phyloP scores from a whole-genome alignment of 2,329 filamentous ascomycete genomes.

The Rosellinia necatrix region DNA sequence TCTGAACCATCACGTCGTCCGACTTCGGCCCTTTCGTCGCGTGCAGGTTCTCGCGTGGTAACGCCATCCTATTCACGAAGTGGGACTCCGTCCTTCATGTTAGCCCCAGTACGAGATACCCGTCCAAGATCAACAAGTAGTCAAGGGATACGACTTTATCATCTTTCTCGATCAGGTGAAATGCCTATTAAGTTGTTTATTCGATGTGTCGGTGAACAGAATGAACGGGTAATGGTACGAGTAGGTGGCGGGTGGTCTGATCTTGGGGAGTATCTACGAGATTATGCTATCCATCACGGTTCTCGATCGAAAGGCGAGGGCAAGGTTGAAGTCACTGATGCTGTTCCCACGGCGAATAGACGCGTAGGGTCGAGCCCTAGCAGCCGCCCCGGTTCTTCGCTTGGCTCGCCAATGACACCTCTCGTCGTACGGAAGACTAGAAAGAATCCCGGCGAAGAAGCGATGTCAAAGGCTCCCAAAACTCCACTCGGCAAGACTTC shows the following conservation, averaged over 20 bases:
- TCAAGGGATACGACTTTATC: conserved; percentile 87
- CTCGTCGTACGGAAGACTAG: conserved; percentile 61
- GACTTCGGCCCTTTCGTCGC: conserved; percentile 53
- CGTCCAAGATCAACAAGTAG: conserved; percentile 55
- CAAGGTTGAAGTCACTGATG: conserved; percentile 63
- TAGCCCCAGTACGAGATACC: conserved; percentile 62
- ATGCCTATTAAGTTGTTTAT: conserved; percentile 95
- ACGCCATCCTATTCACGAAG: conserved; percentile 65
- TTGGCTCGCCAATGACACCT: conserved; percentile 49
- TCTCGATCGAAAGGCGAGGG: conserved; percentile 63
- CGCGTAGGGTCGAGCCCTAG: conserved; percentile 48
- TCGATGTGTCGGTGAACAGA: conserved; percentile 84
- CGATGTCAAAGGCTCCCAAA: conserved; percentile 44
- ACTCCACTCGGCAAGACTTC: conserved; percentile 49
- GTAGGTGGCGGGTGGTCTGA: conserved; percentile 99
- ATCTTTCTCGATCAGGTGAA: conserved; percentile 82
- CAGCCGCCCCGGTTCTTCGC: conserved; percentile 48
- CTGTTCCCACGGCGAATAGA: conserved; percentile 43
- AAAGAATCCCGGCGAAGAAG: conserved; percentile 48
- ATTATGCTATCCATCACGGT: conserved; percentile 91
- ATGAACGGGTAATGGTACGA: conserved; percentile 95
- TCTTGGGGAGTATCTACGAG: conserved; percentile 88
- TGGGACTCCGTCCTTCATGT: conserved; percentile 64
- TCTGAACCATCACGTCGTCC: conserved; percentile 54
- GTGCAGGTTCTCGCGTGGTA: conserved; percentile 53